A percentile compares a stretch with the other conserved stretches of the same genome.
Conservation (phyloP, 257 asterid genomes). For the Solanum sitiens region DNA sequence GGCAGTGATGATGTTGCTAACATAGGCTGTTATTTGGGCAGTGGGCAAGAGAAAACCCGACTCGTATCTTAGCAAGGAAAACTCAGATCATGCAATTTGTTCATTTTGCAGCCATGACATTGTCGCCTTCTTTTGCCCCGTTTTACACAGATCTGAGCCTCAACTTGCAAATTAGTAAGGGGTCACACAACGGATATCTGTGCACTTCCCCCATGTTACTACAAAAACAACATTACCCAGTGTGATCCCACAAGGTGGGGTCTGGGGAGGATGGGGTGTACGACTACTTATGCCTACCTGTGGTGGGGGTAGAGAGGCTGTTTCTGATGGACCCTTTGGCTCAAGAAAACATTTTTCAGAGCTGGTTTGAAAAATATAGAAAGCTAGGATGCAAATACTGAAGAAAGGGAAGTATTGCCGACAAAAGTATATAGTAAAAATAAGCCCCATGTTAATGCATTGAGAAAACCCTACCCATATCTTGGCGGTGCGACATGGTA, state of each 20-base stretch:
- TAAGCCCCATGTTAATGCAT: background rate
- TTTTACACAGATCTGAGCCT: background rate
- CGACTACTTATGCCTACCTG: background rate
- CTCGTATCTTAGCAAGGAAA: background rate
- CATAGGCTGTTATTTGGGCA: background rate
- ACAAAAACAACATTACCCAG: background rate
- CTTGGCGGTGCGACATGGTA: constrained; percentile 9
- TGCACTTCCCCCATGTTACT: background rate
- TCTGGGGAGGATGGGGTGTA: background rate
- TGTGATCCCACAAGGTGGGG: background rate
- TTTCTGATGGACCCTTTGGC: background rate
- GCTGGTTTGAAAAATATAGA: background rate
- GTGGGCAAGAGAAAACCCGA: background rate
- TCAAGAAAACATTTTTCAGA: background rate
- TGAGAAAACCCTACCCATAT: background rate
- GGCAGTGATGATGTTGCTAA: background rate
- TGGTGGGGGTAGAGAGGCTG: background rate
- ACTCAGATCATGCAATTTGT: background rate
- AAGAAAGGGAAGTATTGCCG: background rate
- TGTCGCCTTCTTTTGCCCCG: background rate
- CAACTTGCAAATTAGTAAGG: background rate
- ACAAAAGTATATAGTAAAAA: background rate
- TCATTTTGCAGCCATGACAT: background rate
- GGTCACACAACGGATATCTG: background rate
- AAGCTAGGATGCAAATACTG: background rate